Percentiles rank a stretch among this genome's conserved stretches.
These are phyloP conservation scores for Melaleuca alternifolia DNA, from an alignment of 345 rosid species.

Conservation along the genomic window DNA sequence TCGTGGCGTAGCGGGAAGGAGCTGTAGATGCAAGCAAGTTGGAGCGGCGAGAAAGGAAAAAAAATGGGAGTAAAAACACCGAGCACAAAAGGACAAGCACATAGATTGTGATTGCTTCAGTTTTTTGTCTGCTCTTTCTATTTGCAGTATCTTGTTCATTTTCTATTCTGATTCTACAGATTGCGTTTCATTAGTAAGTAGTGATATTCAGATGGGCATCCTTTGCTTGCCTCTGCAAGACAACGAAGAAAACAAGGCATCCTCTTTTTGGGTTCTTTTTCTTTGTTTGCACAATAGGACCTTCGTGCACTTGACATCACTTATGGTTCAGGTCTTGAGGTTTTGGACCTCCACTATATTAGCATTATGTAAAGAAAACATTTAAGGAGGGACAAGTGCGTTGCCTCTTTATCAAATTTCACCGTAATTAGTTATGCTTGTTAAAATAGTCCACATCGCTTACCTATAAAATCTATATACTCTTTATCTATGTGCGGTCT, in stretches of 20 bases:
- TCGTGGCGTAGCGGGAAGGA: background rate
- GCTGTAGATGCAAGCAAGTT: background rate
- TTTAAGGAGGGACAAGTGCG: background rate
- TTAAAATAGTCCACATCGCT: background rate
- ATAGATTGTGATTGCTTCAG: background rate
- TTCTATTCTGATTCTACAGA: background rate
- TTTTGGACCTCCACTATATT: background rate
- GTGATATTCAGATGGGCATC: background rate
- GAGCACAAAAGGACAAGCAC: background rate
- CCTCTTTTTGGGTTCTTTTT: background rate
- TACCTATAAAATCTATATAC: background rate
- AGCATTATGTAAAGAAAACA: background rate
- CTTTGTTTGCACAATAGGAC: background rate
- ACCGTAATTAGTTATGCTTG: too few species aligned
- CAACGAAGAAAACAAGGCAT: background rate
- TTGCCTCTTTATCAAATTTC: background rate
- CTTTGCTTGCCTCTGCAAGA: background rate
- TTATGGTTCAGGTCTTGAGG: background rate
- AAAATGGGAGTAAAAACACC: background rate
- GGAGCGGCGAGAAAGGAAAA: background rate
- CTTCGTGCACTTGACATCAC: background rate
- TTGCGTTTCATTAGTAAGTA: background rate
- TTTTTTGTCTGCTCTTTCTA: background rate
- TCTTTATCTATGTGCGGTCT: background rate
- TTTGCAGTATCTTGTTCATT: background rate